Evolutionary conservation across 2,329 filamentous ascomycete genomes (phyloP).

Genomic region (Nakataea oryzae): DNA sequence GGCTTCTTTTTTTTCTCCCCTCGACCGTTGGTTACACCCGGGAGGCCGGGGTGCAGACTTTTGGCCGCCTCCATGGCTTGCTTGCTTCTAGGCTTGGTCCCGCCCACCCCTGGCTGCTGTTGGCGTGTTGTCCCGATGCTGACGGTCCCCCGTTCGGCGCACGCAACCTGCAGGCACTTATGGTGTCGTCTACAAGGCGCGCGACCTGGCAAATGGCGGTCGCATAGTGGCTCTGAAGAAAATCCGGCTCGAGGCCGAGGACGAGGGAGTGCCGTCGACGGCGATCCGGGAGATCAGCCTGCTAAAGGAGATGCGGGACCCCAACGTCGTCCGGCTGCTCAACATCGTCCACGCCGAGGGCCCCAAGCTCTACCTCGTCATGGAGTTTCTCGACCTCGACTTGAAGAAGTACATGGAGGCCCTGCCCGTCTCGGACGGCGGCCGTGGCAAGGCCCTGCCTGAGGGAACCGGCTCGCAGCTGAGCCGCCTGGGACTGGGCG

Average conservation of each 20-base stretch:
- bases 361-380: slow-evolving; percentile 84
- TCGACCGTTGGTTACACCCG: background rate
- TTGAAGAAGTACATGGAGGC: slow-evolving; percentile 94
- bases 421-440: slow-evolving; percentile 68
- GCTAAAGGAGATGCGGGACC: slow-evolving; percentile 84
- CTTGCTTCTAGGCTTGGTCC: background rate
- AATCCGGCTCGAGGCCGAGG: slow-evolving; percentile 83
- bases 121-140: background rate
- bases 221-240: slow-evolving; percentile 87
- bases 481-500: slow-evolving; percentile 59
- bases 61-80: background rate
- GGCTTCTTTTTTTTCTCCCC: slow-evolving; percentile 13
- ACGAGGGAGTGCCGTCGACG: slow-evolving; percentile 81
- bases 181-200: slow-evolving; percentile 85
- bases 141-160: background rate
- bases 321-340: slow-evolving; percentile 72
- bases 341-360: slow-evolving; percentile 90
- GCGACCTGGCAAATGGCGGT: slow-evolving; percentile 65
- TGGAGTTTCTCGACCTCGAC: slow-evolving; percentile 79
- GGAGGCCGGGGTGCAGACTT: background rate
- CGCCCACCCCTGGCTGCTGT: background rate
- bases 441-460: slow-evolving; percentile 69
- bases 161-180: slow-evolving; percentile 56
- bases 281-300: slow-evolving; percentile 87
- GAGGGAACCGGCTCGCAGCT: slow-evolving; percentile 57